phyloP scores from a whole-genome alignment of 805 yeast species.

The Candida cerambycidarum region DNA sequence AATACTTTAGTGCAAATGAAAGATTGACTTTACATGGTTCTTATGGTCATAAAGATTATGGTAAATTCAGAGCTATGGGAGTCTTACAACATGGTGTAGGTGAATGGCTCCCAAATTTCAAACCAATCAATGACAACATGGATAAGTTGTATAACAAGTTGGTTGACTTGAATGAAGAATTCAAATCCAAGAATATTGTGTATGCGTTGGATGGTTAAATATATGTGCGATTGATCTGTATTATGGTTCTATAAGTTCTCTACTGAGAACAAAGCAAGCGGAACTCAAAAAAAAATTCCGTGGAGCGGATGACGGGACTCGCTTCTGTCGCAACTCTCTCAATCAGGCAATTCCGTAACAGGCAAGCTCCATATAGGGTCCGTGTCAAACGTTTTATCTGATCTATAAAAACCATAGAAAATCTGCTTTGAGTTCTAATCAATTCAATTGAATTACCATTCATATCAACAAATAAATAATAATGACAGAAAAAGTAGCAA shows the following conservation, averaged over 20 bases:
- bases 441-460: no score
- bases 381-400: no score
- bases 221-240: no score
- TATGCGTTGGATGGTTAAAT: slow-evolving; percentile 38
- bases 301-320: no score
- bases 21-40: slow-evolving; percentile 52
- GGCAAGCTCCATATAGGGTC: no score
- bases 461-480: background rate
- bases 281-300: no score
- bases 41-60: slow-evolving; percentile 45
- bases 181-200: slow-evolving; percentile 34
- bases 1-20: slow-evolving; percentile 35
- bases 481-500: background rate
- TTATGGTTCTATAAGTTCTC: no score
- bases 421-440: no score
- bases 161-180: slow-evolving; percentile 27
- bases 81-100: slow-evolving; percentile 55
- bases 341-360: no score
- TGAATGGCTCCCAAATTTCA: slow-evolving; percentile 43
- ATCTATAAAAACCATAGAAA: no score
- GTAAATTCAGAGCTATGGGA: slow-evolving; percentile 47
- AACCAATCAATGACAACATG: slow-evolving; percentile 30
- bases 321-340: no score
- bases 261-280: no score
- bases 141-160: slow-evolving; percentile 28